A percentile compares a stretch with the other conserved stretches of the same genome.
Conservation (phyloP, 257 asterid genomes). For the Penstemon barbatus region DNA sequence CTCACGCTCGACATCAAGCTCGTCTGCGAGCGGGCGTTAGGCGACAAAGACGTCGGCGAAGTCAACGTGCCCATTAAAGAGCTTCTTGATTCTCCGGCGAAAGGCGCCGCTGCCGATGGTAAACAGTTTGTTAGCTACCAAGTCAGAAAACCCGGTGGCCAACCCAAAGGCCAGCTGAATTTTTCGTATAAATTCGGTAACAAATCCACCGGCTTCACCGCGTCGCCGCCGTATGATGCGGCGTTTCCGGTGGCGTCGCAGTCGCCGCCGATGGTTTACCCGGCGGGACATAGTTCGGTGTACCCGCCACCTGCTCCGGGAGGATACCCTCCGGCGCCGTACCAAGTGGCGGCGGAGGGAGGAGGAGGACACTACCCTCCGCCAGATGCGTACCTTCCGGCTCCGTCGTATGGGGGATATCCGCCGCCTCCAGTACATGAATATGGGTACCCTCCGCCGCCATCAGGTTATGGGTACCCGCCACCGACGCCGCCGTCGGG, state of each 20-base stretch:
- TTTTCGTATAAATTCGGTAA: conserved; percentile 61
- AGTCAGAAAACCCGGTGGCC: conserved; percentile 73
- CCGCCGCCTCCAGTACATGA: background rate
- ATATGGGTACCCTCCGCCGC: conserved; percentile 13
- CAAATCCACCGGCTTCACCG: conserved; percentile 30
- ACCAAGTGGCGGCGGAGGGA: conserved; percentile 12
- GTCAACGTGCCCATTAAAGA: conserved; percentile 66
- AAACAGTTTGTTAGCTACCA: conserved; percentile 63
- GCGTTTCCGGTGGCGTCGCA: conserved; percentile 16
- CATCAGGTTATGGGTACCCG: conserved; percentile 24
- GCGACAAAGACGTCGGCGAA: conserved; percentile 67
- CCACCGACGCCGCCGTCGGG: conserved; percentile 40
- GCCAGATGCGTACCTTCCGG: conserved; percentile 27
- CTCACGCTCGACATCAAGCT: conserved; percentile 55
- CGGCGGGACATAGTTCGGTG: conserved; percentile 52
- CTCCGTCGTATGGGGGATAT: background rate
- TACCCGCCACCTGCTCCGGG: conserved; percentile 39
- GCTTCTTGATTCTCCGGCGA: conserved; percentile 49
- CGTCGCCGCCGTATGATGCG: conserved; percentile 29
- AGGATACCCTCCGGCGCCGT: conserved; percentile 34
- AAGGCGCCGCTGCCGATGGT: conserved; percentile 32
- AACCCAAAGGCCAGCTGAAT: conserved; percentile 68
- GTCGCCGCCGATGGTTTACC: conserved; percentile 46
- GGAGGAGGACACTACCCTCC: conserved; percentile 35
- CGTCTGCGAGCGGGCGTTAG: conserved; percentile 54